Evolutionary conservation across 2,329 filamentous ascomycete species (phyloP), one percentile per base, ranked within the genome.

Genomic region (Pseudocercospora eumusae): DNA sequence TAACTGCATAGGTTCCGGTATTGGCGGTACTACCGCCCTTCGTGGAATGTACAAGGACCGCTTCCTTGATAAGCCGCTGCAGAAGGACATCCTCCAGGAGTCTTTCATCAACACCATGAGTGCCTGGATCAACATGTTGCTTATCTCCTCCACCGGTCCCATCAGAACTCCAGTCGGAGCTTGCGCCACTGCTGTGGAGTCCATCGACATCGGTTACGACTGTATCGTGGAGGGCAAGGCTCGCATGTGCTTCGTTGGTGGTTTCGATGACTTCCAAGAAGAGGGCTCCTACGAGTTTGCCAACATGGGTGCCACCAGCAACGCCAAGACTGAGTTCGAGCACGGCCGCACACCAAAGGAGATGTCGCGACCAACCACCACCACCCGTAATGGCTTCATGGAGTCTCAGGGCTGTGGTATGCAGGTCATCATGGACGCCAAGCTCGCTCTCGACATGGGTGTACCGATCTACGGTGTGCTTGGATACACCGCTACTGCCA

Each of bases 41-140:
- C 89, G 92, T 72, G 93, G 93, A 71, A 99, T 99, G 93, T 96
- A 98, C 84, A 95, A 93, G 79, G 93, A 97, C 77, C 90, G 95
- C 63, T 98, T 89, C 86, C 84, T 98, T 66, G 95, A 99, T 81
- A 95, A 93, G 82, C 95, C 93, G 60, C 86, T 99, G 55, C 96
- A 99, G 80, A 99, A 98, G 80, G 95, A 99, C 75, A 97, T 99
- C 75, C 85, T 99, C 13, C 96, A 99, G 76, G 95, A 99, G 80
- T 98, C 95, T 11, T 99, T 99, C 84, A 98, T 99, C 85, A 99
- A 99, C 84, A 99, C 95, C 60, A 99, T 99, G 93, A 89, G 91
- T 70, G 95, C 95, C 15, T 99, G 95, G 95, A 93, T 99, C 61
- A 99, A 99, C 83, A 99, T 99, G 95, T 83, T 99, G 79, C 83